phyloP scores from a whole-genome alignment of 176 grass and related monocot genomes.

The Tillandsia fasciculata region DNA sequence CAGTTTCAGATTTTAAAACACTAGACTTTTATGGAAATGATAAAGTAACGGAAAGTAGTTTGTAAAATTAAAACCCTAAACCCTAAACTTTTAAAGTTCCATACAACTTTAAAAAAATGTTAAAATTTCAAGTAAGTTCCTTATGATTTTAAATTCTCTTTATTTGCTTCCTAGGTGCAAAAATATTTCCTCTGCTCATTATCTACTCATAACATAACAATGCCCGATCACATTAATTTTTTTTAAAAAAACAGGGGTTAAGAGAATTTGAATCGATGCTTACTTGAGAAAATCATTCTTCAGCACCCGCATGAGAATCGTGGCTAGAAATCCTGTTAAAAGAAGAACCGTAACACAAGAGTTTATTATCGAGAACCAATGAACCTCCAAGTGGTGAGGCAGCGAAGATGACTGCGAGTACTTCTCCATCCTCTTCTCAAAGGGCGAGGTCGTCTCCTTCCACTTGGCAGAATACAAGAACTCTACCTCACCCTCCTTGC shows the following conservation, averaged over 20 bases:
- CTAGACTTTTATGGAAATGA: too few species aligned
- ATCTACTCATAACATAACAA: too few species aligned
- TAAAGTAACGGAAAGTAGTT: too few species aligned
- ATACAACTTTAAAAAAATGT: too few species aligned
- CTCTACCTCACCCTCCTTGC: conserved; percentile 53
- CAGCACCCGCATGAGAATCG: conserved; percentile 92
- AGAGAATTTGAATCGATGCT: conserved; percentile 9
- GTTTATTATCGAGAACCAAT: conserved; percentile 99
- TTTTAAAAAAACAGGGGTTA: neutral
- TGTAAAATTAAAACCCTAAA: too few species aligned
- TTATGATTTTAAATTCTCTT: too few species aligned
- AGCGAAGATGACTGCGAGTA: conserved; percentile 75
- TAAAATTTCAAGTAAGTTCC: too few species aligned
- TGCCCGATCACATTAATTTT: too few species aligned
- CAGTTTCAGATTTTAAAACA: too few species aligned
- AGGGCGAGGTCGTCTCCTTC: conserved; percentile 69
- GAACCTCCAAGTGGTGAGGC: conserved; percentile 82
- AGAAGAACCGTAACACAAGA: conserved; percentile 89
- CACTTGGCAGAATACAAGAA: conserved; percentile 87
- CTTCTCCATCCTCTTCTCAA: conserved; percentile 94
- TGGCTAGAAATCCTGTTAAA: conserved; percentile 81
- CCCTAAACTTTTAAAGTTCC: too few species aligned
- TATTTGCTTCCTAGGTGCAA: too few species aligned
- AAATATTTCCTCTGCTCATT: too few species aligned
- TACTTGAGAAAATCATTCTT: conserved; percentile 99